Evolutionary conservation across 306 rosid genomes (phyloP).

Genomic region (Cucurbita maxima): DNA sequence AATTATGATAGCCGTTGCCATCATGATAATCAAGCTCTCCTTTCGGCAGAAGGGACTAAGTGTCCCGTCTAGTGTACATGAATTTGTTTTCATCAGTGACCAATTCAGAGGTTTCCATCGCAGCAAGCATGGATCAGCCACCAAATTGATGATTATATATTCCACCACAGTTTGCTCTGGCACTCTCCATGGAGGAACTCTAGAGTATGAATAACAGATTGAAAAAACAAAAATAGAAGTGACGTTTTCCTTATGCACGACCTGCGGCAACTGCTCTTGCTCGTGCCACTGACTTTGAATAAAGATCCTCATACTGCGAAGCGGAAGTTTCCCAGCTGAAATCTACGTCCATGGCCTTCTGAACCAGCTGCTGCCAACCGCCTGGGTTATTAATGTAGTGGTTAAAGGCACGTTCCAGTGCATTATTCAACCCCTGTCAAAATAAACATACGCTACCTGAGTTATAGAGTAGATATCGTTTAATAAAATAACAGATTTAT

Average conservation of each 20-base stretch:
- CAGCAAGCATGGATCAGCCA: neutral
- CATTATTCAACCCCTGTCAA: conserved; percentile 45
- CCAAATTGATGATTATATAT: neutral
- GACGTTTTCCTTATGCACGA: conserved; percentile 13
- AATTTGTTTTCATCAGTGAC: neutral
- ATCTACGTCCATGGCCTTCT: conserved; percentile 68
- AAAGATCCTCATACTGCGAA: conserved; percentile 75
- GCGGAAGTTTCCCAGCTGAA: conserved; percentile 93
- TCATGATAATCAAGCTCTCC: neutral
- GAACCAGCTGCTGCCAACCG: conserved; percentile 67
- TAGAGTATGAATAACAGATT: neutral
- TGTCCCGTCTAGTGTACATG: neutral
- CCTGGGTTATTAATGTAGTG: conserved; percentile 37
- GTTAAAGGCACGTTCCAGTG: conserved; percentile 54
- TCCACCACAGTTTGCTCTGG: neutral
- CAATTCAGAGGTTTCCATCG: neutral
- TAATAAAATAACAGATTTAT: neutral
- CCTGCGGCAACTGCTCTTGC: conserved; percentile 29
- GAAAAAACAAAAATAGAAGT: neutral
- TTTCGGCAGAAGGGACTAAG: neutral
- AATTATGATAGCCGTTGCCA: neutral
- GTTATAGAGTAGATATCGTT: neutral
- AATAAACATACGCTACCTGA: neutral
- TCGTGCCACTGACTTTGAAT: conserved; percentile 45
- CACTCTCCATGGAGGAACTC: neutral